Percentiles rank a stretch among this genome's conserved stretches.
Evolutionary conservation across 768 basidiomycete species (phyloP).

Genomic region (Rhizopogon vesiculosus): DNA sequence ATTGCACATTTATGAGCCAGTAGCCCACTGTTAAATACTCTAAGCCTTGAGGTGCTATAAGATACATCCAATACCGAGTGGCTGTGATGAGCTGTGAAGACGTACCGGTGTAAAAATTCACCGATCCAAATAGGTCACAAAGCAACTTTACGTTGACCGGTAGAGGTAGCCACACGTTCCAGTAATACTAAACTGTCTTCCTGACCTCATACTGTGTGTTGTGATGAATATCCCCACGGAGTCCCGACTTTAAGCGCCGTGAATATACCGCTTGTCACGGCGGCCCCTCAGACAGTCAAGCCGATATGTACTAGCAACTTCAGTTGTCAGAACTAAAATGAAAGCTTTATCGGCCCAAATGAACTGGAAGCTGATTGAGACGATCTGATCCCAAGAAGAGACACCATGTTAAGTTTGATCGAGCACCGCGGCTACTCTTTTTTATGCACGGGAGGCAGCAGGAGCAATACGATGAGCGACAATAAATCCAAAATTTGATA

Average conservation of each 20-base stretch:
- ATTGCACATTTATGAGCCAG: background rate
- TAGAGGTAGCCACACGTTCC: too few relatives aligned
- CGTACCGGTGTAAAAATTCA: background rate
- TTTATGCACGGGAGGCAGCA: too few relatives aligned
- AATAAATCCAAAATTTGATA: background rate
- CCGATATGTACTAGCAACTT: too few relatives aligned
- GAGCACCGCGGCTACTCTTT: too few relatives aligned
- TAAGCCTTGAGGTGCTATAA: background rate
- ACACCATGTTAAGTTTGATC: background rate
- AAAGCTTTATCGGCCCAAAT: background rate
- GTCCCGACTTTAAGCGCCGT: too few relatives aligned
- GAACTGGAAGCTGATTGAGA: background rate
- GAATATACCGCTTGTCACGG: too few relatives aligned
- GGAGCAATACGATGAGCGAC: too few relatives aligned
- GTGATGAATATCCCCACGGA: too few relatives aligned
- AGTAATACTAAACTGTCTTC: too few relatives aligned
- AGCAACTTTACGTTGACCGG: too few relatives aligned
- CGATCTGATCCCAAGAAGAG: background rate
- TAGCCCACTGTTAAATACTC: background rate
- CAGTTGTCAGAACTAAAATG: background rate
- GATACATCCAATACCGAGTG: too few relatives aligned
- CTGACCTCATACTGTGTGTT: too few relatives aligned
- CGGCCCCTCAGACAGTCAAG: background rate
- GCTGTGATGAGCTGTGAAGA: background rate
- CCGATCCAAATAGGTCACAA: background rate